Conservation (phyloP, 2,329 filamentous ascomycete genomes). For the Neonectria ditissima region DNA sequence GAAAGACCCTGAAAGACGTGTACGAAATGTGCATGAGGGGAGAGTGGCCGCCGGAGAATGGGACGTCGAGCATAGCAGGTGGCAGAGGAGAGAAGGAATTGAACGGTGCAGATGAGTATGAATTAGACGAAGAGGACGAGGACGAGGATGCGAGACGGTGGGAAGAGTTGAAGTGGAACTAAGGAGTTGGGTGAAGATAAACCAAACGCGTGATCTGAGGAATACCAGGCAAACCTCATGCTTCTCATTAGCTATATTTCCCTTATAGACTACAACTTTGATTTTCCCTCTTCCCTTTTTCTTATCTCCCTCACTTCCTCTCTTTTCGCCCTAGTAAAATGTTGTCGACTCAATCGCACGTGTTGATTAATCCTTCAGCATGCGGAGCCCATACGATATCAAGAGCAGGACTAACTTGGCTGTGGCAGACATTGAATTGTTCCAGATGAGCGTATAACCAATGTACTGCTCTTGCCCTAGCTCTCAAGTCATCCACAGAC, state of each 20-base stretch:
- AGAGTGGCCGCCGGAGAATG: not conserved
- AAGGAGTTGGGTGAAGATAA: too few relatives aligned
- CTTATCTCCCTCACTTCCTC: slow-evolving; percentile 52
- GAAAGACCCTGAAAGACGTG: not conserved
- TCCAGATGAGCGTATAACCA: not conserved
- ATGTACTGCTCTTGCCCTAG: not conserved
- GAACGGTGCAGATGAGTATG: not conserved
- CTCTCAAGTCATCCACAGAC: not conserved
- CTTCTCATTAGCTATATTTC: not conserved
- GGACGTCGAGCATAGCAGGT: not conserved
- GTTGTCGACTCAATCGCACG: too few relatives aligned
- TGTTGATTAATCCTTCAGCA: not conserved
- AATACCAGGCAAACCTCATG: not conserved
- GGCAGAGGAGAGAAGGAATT: not conserved
- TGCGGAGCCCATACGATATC: not conserved
- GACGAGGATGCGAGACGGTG: too few relatives aligned
- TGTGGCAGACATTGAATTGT: not conserved
- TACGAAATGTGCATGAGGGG: not conserved
- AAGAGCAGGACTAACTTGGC: not conserved
- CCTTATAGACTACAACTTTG: not conserved
- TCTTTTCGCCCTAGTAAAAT: slow-evolving; percentile 31
- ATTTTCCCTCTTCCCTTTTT: slow-evolving; percentile 34
- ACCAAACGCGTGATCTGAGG: too few relatives aligned
- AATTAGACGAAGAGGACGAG: not conserved
- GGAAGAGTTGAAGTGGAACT: too few relatives aligned